Evolutionary conservation across 2,329 filamentous ascomycete genomes (phyloP), one percentile per base, ranked within the genome.

Genomic region (Fusarium duplospermum): DNA sequence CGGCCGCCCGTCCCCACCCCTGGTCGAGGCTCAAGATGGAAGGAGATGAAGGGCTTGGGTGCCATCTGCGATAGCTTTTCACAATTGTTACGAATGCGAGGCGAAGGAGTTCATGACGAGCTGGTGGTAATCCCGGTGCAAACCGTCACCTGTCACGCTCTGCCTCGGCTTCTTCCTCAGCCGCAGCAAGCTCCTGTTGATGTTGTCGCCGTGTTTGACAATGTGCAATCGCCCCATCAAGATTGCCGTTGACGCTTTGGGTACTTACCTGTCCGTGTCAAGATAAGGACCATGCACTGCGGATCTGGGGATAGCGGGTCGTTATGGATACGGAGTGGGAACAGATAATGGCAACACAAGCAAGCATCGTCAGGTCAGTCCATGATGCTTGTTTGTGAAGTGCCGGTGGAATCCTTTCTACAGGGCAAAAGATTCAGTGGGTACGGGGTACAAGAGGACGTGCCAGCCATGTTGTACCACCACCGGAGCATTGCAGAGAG

Each of bases 1-100:
- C 47, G 22, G 31, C 29, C 47, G 47, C 14, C n/a, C 45, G 24
- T 24, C 24, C 24, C 24, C 24, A 24, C 4, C 8, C 29, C 31
- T 61, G 54, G 20, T 56, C 18, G 27, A 56, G 18, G 18, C 67
- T 73, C 22, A 57, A 74, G 70, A 38, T 29, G 71, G 71, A 72
- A 74, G 71, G 71, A 66, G 62, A 50, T 18, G 22, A 36, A n/a
- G 16, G 24, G 7, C 31, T 63, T 52, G 24, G 47, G 27, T 35
- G 45, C 14, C 18, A 45, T 27, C 36, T 31, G 29, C 29, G 29
- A 31, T 9, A 31, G 10, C 9, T 31, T 31, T 24, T 24, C 24
- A 24, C 24, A 24, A 24, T 24, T 24, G 24, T 24, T 10, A 24
- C 33, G 29, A 47, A 31, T 52, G 47, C 61, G 27, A 38, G n/a